Percentiles rank a stretch among this genome's conserved stretches.
These are phyloP conservation scores for Boletus rubroflammeus DNA, from an alignment of 768 basidiomycete species.

Conservation along the genomic window DNA sequence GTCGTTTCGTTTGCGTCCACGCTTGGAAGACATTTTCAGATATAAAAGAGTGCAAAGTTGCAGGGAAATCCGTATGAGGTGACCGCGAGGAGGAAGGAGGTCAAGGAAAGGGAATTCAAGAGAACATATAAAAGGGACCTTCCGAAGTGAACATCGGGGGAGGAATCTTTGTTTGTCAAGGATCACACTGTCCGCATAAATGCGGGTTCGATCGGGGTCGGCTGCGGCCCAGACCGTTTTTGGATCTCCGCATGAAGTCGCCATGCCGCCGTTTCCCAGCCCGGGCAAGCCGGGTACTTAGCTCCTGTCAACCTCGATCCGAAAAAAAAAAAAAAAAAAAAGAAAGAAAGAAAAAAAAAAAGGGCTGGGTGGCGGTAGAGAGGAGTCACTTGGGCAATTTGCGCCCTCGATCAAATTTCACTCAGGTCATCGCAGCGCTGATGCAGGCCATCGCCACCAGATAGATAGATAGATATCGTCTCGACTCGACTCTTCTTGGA, in stretches of 20 bases:
- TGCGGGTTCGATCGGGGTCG: constrained; percentile 38
- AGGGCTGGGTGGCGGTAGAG: neutral
- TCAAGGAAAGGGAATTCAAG: constrained; percentile 34
- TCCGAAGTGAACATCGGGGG: constrained; percentile 33
- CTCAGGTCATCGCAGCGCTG: neutral
- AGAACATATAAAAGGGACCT: constrained; percentile 39
- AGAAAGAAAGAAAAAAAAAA: neutral
- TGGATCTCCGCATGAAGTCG: constrained; percentile 33
- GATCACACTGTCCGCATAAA: constrained; percentile 30
- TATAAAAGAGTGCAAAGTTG: constrained; percentile 6
- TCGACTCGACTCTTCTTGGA: neutral
- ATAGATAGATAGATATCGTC: neutral
- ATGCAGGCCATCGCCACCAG: neutral
- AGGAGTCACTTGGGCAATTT: constrained; percentile 1
- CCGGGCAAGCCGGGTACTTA: too few species aligned
- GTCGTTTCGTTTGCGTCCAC: constrained; percentile 76
- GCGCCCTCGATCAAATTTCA: neutral
- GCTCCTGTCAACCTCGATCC: constrained; percentile 24
- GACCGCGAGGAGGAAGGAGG: constrained; percentile 31
- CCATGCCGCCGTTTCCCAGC: constrained; percentile 25
- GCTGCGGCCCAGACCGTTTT: constrained; percentile 35
- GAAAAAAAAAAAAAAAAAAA: neutral
- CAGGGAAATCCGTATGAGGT: constrained; percentile 20
- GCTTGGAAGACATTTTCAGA: constrained; percentile 72
- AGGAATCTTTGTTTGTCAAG: constrained; percentile 35